Evolutionary conservation across 2,329 filamentous ascomycete genomes (phyloP), one percentile per base, ranked within the genome.

Genomic region (Clarireedia sp.): DNA sequence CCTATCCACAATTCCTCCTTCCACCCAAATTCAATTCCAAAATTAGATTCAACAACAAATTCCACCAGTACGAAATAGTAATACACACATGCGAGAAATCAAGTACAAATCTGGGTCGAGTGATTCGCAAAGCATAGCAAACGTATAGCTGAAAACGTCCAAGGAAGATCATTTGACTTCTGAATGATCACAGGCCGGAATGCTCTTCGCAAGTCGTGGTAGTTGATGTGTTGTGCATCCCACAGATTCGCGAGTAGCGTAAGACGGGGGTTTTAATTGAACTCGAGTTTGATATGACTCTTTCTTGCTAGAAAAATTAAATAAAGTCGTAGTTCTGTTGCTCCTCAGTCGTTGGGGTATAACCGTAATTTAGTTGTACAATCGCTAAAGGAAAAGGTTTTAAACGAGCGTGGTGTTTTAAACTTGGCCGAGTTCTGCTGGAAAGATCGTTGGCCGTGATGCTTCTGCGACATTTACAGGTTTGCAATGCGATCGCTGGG

Each of bases 401-500:
- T 47, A 60, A 62, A 59, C 36, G 56, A 45, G 48, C 33, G 53
- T 51, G 21, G 16, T 36, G 24, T 5, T 43, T 19, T 24, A n/a
- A 19, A 41, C 14, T 41, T 41, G 16, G 38, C 38, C 6, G 14
- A 41, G 29, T 33, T 33, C 10, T 33, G 19, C 12, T 45, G 10
- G n/a, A 21, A 21, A 5, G 21, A 21, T 24, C 21, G 16, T 23
- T 7, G 10, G 43, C 19, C 43, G 19, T n/a, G 40, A 45, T 21
- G 44, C 8, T 46, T 48, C 38, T 40, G 26, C 8, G 26, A 9
- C 37, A 21, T 40, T 73, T 70, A 83, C 70, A 84, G 72, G 57
- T 71, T 77, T 61, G 81, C 78, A 59, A 84, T 76, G 50, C 81
- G 73, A 43, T 74, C 77, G 64, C 79, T 82, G 10, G 81, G 81